These are phyloP conservation scores for Xeromyces bisporus DNA, from an alignment of 495 filamentous ascomycete species.

Conservation along the genomic window DNA sequence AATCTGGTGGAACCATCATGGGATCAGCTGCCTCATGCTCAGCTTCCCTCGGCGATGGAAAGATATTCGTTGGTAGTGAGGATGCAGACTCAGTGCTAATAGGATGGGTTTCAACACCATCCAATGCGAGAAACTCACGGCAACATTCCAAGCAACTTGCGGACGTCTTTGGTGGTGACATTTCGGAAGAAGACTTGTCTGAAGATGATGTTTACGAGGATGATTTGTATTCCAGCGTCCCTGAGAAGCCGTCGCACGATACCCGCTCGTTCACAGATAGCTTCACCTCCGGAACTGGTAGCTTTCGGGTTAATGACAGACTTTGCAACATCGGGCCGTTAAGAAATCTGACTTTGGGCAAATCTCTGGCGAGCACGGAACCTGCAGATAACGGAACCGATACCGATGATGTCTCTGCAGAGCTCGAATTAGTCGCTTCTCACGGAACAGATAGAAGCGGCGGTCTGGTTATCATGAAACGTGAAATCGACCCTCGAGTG, in stretches of 20 bases:
- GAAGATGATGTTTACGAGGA: conserved; percentile 56
- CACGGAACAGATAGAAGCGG: conserved; percentile 54
- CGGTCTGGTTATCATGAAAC: conserved; percentile 55
- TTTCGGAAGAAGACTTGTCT: conserved; percentile 36
- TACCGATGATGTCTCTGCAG: conserved; percentile 26
- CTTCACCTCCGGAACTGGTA: conserved; percentile 37
- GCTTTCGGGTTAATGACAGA: conserved; percentile 59
- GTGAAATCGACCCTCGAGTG: conserved; percentile 49
- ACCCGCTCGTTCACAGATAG: conserved; percentile 9
- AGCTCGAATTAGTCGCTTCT: conserved; percentile 54
- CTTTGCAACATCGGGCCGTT: conserved; percentile 66
- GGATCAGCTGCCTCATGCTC: conserved; percentile 51
- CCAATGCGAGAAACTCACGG: conserved; percentile 25
- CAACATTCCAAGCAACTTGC: conserved; percentile 32
- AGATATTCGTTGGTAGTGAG: conserved; percentile 72
- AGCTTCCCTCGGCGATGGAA: conserved; percentile 46
- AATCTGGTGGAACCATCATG: conserved; percentile 43
- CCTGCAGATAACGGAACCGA: conserved; percentile 3
- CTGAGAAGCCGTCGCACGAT: conserved; percentile 11
- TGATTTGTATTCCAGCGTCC: conserved; percentile 44
- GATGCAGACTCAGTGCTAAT: conserved; percentile 68
- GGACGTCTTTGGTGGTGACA: conserved; percentile 23
- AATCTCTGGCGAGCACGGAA: conserved; percentile 10
- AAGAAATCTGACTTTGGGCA: conserved; percentile 49
- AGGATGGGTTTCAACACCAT: conserved; percentile 51